These are phyloP conservation scores for Chlorophyllum brunneum DNA, from an alignment of 768 basidiomycete genomes.

Conservation along the genomic window DNA sequence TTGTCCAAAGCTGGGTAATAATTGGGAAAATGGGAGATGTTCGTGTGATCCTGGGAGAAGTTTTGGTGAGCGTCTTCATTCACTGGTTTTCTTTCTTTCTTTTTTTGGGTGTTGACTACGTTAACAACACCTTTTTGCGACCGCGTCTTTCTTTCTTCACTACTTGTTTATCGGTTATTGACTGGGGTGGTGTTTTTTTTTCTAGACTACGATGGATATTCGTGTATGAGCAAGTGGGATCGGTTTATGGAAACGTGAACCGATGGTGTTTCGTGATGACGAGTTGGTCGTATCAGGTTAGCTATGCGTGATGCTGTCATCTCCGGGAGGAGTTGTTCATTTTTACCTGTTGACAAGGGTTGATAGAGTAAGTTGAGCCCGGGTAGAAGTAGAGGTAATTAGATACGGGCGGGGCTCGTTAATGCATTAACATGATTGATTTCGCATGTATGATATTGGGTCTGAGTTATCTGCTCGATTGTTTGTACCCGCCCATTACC, in stretches of 20 bases:
- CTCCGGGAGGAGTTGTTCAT: background rate
- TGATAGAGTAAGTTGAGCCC: too few species aligned
- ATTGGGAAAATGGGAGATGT: slow-evolving; percentile 57
- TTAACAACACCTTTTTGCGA: too few species aligned
- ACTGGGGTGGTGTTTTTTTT: background rate
- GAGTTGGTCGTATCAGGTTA: background rate
- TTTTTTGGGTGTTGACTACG: too few species aligned
- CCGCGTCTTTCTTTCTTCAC: too few species aligned
- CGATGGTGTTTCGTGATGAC: background rate
- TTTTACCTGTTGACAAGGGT: background rate
- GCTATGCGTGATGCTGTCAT: background rate
- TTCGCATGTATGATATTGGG: too few species aligned
- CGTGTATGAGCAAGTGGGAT: slow-evolving; percentile 56
- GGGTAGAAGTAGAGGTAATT: too few species aligned
- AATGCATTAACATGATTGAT: too few species aligned
- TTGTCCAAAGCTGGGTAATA: slow-evolving; percentile 45
- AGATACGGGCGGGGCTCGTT: too few species aligned
- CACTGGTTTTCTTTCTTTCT: background rate
- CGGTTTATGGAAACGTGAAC: slow-evolving; percentile 22
- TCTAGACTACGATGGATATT: slow-evolving; percentile 54
- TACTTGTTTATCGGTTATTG: too few species aligned
- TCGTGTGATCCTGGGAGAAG: slow-evolving; percentile 52
- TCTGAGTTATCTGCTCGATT: too few species aligned
- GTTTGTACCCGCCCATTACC: too few species aligned
- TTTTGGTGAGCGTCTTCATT: slow-evolving; percentile 48